phyloP scores from a whole-genome alignment of 2,329 filamentous ascomycete genomes.

The Gliomastix tumulicola region DNA sequence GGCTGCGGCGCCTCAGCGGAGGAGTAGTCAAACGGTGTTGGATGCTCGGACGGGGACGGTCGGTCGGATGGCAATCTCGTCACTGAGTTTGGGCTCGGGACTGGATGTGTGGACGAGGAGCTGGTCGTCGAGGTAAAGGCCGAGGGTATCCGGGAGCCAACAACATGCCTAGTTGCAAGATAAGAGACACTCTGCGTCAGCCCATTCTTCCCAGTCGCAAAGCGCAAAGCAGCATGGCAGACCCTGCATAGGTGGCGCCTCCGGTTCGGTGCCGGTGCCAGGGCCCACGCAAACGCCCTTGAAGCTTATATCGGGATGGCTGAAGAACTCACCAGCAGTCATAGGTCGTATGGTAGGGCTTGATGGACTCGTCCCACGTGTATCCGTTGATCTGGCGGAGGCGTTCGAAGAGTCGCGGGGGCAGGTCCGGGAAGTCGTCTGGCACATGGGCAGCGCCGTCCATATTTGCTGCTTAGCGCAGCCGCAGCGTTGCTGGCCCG shows the following conservation, averaged over 20 bases:
- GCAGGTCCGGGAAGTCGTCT: conserved; percentile 55
- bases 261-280: conserved; percentile 6
- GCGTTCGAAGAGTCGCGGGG: conserved; percentile 63
- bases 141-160: conserved; percentile 53
- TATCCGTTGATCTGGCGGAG: conserved; percentile 68
- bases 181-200: no score
- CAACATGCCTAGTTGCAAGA: conserved; percentile 49
- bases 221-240: no score
- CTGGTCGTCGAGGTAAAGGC: conserved; percentile 37
- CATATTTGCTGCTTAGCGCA: conserved; percentile 29
- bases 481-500: no score
- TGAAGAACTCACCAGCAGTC: conserved; percentile 74
- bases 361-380: conserved; percentile 62
- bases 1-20: no score
- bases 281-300: not conserved
- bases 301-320: not conserved
- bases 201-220: no score
- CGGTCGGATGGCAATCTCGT: conserved; percentile 34
- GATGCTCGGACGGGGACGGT: conserved; percentile 31
- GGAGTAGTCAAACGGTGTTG: no score
- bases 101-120: conserved; percentile 31
- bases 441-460: conserved; percentile 40
- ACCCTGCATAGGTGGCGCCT: no score
- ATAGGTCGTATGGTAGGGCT: conserved; percentile 63
- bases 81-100: conserved; percentile 35